Evolutionary conservation across 2,329 filamentous ascomycete species (phyloP).

Genomic region (Botrytis sinoallii): DNA sequence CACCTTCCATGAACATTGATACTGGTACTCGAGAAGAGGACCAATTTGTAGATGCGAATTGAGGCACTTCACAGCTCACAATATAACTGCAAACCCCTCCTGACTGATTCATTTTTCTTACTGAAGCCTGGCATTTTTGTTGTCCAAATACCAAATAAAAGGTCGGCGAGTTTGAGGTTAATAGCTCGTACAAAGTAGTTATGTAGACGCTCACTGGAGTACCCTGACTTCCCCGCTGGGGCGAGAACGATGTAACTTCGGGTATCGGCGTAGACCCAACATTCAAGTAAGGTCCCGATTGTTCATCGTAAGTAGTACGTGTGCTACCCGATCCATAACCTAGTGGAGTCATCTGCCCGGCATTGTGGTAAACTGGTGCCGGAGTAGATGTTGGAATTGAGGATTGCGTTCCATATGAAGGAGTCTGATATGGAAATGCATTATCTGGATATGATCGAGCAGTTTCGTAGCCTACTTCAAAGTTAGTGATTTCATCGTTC

Average conservation of each 20-base stretch:
- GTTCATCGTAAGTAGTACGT: slow-evolving; percentile 56
- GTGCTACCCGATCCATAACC: slow-evolving; percentile 45
- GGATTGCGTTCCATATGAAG: slow-evolving; percentile 48
- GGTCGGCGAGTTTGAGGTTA: slow-evolving; percentile 52
- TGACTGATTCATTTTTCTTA: slow-evolving; percentile 59
- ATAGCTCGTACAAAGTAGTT: slow-evolving; percentile 71
- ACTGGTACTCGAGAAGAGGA: slow-evolving; percentile 55
- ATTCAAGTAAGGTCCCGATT: slow-evolving; percentile 64
- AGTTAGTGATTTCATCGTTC: slow-evolving; percentile 23
- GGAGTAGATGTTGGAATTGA: slow-evolving; percentile 42
- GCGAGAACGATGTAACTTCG: slow-evolving; percentile 67
- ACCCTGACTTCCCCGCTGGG: slow-evolving; percentile 64
- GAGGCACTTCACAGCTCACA: slow-evolving; percentile 69
- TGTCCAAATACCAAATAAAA: slow-evolving; percentile 75
- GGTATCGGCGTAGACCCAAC: slow-evolving; percentile 57
- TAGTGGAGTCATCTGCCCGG: slow-evolving; percentile 34
- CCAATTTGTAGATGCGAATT: slow-evolving; percentile 55
- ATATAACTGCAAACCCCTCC: slow-evolving; percentile 65
- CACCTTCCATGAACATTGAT: slow-evolving; percentile 57
- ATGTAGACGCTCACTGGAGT: slow-evolving; percentile 73
- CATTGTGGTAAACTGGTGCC: slow-evolving; percentile 32
- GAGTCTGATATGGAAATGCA: slow-evolving; percentile 48
- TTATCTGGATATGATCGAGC: slow-evolving; percentile 39
- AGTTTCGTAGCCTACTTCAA: slow-evolving; percentile 34
- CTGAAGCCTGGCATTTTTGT: slow-evolving; percentile 65